phyloP scores from a whole-genome alignment of 2,329 filamentous ascomycete species.

The Talaromyces sp. region DNA sequence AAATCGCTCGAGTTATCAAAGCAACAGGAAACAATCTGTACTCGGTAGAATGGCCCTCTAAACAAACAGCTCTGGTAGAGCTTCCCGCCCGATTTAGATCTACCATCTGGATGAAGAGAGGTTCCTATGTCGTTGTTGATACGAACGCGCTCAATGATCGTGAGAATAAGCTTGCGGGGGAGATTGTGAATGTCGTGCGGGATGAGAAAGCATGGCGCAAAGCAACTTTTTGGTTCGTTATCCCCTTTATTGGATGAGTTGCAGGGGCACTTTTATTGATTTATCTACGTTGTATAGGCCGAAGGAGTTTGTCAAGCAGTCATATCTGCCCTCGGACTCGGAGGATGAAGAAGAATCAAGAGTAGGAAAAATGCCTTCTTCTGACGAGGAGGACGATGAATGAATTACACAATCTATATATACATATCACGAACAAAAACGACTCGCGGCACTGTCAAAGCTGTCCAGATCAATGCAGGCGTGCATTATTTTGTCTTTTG shows the following conservation, averaged over 20 bases:
- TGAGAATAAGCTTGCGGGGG: conserved; percentile 74
- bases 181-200: conserved; percentile 87
- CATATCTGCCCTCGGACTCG: conserved; percentile 62
- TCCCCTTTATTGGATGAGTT: background rate
- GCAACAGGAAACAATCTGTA: conserved; percentile 88
- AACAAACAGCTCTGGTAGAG: conserved; percentile 67
- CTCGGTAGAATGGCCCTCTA: conserved; percentile 65
- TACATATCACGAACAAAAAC: background rate
- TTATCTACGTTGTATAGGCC: conserved; percentile 53
- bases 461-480: conserved; percentile 5
- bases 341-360: conserved; percentile 75
- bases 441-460: background rate
- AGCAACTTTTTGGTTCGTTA: conserved; percentile 70
- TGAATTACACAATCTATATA: background rate
- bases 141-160: conserved; percentile 58
- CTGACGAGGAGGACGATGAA: conserved; percentile 67
- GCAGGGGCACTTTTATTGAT: background rate
- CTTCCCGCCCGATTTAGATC: conserved; percentile 80
- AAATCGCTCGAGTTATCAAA: conserved; percentile 71
- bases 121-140: conserved; percentile 81
- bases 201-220: conserved; percentile 93
- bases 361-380: conserved; percentile 79
- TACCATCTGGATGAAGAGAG: conserved; percentile 87
- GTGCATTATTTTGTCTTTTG: conserved; percentile 6
- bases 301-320: conserved; percentile 66